Conservation (phyloP, 2,329 filamentous ascomycete species). For the Hysterium pulicare region DNA sequence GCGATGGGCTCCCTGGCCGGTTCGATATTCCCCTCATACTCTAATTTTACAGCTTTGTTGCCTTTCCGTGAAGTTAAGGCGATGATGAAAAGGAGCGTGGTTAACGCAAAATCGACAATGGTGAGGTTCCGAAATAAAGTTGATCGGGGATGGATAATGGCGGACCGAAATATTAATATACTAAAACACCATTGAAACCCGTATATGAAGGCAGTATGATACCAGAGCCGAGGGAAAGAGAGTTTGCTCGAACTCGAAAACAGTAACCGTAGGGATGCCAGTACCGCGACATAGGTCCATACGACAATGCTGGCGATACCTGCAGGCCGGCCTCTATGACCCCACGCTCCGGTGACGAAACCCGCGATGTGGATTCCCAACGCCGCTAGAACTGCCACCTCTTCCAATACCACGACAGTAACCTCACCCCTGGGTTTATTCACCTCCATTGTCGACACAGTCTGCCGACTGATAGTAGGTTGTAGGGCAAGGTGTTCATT, state of each 20-base stretch:
- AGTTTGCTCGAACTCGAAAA: constrained; percentile 57
- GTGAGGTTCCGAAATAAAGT: constrained; percentile 60
- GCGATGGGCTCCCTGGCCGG: constrained; percentile 84
- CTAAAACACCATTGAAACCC: constrained; percentile 75
- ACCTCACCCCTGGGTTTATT: constrained; percentile 74
- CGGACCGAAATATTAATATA: constrained; percentile 77
- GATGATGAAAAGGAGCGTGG: constrained; percentile 70
- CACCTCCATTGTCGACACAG: constrained; percentile 60
- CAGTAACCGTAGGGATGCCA: constrained; percentile 69
- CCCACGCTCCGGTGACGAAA: constrained; percentile 60
- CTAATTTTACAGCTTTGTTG: constrained; percentile 81
- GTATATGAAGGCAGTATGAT: constrained; percentile 86
- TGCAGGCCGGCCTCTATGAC: constrained; percentile 55
- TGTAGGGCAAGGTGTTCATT: constrained; percentile 55
- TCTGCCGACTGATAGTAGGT: constrained; percentile 50
- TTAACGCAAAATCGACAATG: constrained; percentile 71
- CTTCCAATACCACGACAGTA: constrained; percentile 68
- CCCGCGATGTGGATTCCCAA: constrained; percentile 66
- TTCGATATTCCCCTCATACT: constrained; percentile 84
- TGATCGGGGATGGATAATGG: constrained; percentile 72
- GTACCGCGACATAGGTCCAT: constrained; percentile 77
- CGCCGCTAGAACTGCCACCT: constrained; percentile 68
- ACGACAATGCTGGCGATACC: constrained; percentile 65
- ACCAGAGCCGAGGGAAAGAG: constrained; percentile 78
- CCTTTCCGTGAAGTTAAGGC: constrained; percentile 82